Conservation (phyloP, 2,329 filamentous ascomycete genomes). For the Mariannaea elegans region DNA sequence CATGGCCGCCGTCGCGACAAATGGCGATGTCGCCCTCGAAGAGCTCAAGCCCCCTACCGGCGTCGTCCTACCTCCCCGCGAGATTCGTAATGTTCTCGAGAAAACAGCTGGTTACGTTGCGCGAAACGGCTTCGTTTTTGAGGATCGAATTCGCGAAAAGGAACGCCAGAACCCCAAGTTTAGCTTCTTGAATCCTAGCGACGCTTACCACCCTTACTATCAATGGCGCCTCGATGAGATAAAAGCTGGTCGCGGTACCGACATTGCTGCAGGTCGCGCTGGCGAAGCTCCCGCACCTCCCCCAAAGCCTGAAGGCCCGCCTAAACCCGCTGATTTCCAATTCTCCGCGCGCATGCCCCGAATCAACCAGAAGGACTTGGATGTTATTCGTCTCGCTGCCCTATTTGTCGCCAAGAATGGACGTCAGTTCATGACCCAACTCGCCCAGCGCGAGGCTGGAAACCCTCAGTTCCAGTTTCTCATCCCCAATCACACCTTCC, state of each 20-base stretch:
- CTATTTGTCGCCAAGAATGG: slow-evolving; percentile 94
- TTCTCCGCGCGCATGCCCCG: slow-evolving; percentile 98
- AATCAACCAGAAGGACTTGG: slow-evolving; percentile 92
- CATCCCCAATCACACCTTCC: slow-evolving; percentile 91
- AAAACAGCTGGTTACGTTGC: slow-evolving; percentile 95
- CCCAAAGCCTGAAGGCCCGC: slow-evolving; percentile 80
- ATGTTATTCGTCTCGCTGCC: slow-evolving; percentile 79
- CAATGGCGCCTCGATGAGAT: slow-evolving; percentile 90
- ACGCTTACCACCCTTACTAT: slow-evolving; percentile 90
- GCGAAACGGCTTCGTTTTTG: slow-evolving; percentile 73
- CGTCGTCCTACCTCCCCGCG: slow-evolving; percentile 87
- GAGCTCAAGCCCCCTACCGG: slow-evolving; percentile 82
- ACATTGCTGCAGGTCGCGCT: slow-evolving; percentile 77
- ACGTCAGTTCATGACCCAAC: slow-evolving; percentile 86
- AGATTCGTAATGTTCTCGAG: slow-evolving; percentile 85
- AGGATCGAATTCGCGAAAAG: slow-evolving; percentile 86
- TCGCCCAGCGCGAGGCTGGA: slow-evolving; percentile 87
- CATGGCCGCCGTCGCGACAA: slow-evolving; percentile 52
- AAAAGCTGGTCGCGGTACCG: slow-evolving; percentile 81
- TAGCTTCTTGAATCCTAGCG: slow-evolving; percentile 80
- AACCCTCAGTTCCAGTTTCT: slow-evolving; percentile 98
- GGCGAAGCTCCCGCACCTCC: slow-evolving; percentile 66
- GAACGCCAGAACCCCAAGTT: slow-evolving; percentile 89
- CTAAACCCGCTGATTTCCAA: slow-evolving; percentile 84
- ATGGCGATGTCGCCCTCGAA: slow-evolving; percentile 67